These are phyloP conservation scores for Claviceps pazoutovae DNA, from an alignment of 2,329 filamentous ascomycete species.

Conservation along the genomic window DNA sequence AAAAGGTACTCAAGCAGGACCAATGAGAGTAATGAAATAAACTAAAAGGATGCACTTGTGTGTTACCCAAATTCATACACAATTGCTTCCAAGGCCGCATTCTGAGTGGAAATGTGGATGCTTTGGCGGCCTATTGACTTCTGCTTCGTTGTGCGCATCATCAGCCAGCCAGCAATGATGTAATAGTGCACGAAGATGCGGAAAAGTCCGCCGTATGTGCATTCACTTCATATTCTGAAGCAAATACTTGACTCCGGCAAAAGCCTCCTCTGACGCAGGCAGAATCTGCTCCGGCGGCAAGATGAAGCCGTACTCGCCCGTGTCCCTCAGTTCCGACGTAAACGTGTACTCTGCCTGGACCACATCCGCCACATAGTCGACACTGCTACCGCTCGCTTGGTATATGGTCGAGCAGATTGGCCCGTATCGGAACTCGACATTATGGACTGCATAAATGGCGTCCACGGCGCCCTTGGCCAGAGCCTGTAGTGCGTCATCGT, in stretches of 20 bases:
- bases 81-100: too few relatives aligned
- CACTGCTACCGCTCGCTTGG: conserved; percentile 23
- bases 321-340: conserved; percentile 21
- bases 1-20: too few relatives aligned
- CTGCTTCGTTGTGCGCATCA: too few relatives aligned
- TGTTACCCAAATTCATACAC: too few relatives aligned
- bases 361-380: conserved; percentile 31
- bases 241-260: conserved; percentile 45
- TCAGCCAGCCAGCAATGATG: too few relatives aligned
- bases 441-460: not conserved
- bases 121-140: too few relatives aligned
- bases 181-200: too few relatives aligned
- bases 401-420: conserved; percentile 14
- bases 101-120: too few relatives aligned
- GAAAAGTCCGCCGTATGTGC: too few relatives aligned
- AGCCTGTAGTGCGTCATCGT: conserved; percentile 32
- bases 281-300: conserved; percentile 29
- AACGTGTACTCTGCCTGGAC: conserved; percentile 28
- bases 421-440: conserved; percentile 19
- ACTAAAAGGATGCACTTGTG: too few relatives aligned
- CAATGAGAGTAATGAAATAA: too few relatives aligned
- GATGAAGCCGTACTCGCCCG: conserved; percentile 26
- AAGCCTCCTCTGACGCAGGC: conserved; percentile 29
- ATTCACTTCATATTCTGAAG: conserved; percentile 24
- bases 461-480: conserved; percentile 34